phyloP scores from a whole-genome alignment of 148 eudicot genomes.

The Arbutus unedo region DNA sequence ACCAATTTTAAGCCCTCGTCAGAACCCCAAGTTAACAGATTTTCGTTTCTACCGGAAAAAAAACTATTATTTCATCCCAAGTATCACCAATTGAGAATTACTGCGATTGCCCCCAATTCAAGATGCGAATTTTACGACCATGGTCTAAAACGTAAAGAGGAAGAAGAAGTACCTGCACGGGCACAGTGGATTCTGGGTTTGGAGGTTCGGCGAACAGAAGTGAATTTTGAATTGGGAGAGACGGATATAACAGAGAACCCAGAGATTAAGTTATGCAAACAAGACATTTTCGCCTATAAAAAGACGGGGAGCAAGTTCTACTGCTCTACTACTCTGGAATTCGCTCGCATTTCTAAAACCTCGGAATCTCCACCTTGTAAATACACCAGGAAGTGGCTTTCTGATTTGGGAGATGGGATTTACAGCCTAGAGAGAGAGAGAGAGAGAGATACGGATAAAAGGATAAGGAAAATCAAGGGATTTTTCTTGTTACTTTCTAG shows the following conservation, averaged over 20 bases:
- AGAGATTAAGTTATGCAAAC: slow-evolving; percentile 15
- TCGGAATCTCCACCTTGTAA: neutral
- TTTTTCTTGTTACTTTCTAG: neutral
- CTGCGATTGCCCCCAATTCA: neutral
- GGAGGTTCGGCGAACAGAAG: slow-evolving; percentile 13
- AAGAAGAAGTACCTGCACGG: slow-evolving; percentile 20
- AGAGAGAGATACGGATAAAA: neutral
- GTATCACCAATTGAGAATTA: neutral
- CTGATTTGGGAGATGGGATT: neutral
- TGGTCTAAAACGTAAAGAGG: neutral
- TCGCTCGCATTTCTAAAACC: neutral
- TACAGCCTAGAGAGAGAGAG: neutral
- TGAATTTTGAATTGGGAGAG: slow-evolving; percentile 4
- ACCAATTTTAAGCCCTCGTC: neutral
- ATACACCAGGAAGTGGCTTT: neutral
- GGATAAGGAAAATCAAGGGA: neutral
- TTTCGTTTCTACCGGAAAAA: neutral
- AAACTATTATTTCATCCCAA: no score
- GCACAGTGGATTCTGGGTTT: slow-evolving; percentile 25
- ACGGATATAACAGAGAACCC: slow-evolving; percentile 18
- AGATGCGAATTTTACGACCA: neutral
- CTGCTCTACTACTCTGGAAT: neutral
- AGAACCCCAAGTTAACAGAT: neutral
- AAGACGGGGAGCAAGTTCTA: neutral
- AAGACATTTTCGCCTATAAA: slow-evolving; percentile 15